Evolutionary conservation across 1,284 basidiomycete genomes (phyloP).

Genomic region (Trametes polyzona): DNA sequence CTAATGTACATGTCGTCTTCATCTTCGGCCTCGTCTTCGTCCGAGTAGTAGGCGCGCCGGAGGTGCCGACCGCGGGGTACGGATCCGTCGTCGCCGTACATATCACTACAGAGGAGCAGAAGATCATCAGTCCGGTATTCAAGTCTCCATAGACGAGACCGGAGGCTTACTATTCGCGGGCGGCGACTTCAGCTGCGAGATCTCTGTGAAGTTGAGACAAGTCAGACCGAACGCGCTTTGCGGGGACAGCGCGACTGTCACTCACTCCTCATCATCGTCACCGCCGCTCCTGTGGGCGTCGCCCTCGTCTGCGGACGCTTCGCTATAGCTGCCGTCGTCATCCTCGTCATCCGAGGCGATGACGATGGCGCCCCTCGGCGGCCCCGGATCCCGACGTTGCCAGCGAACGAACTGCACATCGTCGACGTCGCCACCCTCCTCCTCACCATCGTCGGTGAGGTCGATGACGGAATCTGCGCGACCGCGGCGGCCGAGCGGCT

Average conservation of each 20-base stretch:
- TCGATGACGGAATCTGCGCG: conserved; percentile 8
- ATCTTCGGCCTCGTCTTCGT: too few species aligned
- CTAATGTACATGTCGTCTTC: too few species aligned
- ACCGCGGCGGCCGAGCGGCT: conserved; percentile 1
- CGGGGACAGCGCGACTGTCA: too few species aligned
- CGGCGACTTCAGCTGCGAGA: conserved; percentile 25
- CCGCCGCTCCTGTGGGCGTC: neutral
- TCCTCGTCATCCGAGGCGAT: conserved; percentile 34
- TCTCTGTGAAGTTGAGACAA: too few species aligned
- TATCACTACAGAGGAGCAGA: conserved; percentile 10
- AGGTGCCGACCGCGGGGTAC: conserved; percentile 16
- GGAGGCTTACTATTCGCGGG: conserved; percentile 24
- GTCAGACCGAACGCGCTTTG: too few species aligned
- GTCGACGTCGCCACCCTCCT: neutral
- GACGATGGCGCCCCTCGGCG: conserved; percentile 5
- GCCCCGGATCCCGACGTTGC: neutral
- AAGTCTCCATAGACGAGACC: neutral
- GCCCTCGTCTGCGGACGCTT: conserved; percentile 1
- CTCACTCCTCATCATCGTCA: conserved; percentile 6
- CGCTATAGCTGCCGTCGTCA: conserved; percentile 4
- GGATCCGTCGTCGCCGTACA: conserved; percentile 32
- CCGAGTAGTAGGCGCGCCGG: too few species aligned
- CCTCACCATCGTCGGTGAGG: conserved; percentile 12
- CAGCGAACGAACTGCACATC: conserved; percentile 1
- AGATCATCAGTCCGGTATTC: neutral